Base-by-base conservation (phyloP, 768 basidiomycete species). In the Daedaleopsis sinensis region DNA sequence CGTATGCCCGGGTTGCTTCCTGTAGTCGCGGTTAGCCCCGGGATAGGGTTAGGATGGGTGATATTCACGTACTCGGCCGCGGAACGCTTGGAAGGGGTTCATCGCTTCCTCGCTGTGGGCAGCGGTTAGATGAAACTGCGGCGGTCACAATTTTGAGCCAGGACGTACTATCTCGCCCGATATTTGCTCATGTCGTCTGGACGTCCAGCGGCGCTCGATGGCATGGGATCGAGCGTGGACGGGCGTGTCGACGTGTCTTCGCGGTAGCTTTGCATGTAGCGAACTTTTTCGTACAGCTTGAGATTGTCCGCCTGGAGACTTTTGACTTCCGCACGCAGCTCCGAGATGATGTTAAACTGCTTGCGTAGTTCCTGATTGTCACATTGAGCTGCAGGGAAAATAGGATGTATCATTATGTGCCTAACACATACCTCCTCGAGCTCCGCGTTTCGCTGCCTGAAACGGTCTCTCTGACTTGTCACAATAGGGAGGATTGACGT, bases 11-110 rank as follows among this genome's bases (percentile, higher is more conserved):
- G n/a, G 91, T 90, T 35, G 94, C 94, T 79, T 98, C 97, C 96
- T 98, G 71, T 47, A 42, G 10, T n/a, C n/a, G 23, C n/a, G 5
- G 27, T 19, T 16, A 66, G 49, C 35, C 55, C 10, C 16, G 1
- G 16, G 32, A 51, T 42, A 5, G 39, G 8, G 27, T 7, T 3
- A 32, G 27, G 2, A 51, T 35, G 3, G 15, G 47, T 35, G 51
- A 19, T 5, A 12, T 11, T 27, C 7, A 84, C 94, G 66, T 68
- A 97, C 96, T 73, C 94, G 81, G 1, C 96, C 94, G 64, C 94
- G 87, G 82, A 99, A 98, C 8, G 91, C 94, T 74, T 98, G 96
- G 71, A 99, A 99, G 0, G 97, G 96, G 70, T 99, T 98, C 87
- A 98, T 94, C 55, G 93, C 87, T 75, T 97, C 93, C 71, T 98